These are phyloP conservation scores for Tulasnella sp. DNA, from an alignment of 768 basidiomycete species.

Conservation along the genomic window DNA sequence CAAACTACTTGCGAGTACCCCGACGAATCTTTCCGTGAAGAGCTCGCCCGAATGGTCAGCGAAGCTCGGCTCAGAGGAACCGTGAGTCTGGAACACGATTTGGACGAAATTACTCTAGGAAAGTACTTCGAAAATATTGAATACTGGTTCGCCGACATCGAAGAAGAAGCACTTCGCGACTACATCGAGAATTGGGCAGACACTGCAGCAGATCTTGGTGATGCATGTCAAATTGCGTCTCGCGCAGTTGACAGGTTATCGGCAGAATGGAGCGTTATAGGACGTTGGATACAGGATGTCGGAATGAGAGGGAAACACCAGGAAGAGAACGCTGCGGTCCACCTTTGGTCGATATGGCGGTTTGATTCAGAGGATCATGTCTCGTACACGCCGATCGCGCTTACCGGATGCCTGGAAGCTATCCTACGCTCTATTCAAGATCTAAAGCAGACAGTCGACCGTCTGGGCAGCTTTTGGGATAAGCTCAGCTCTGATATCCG, in stretches of 20 bases:
- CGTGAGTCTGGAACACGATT: not conserved
- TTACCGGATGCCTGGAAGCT: not conserved
- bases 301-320: not conserved
- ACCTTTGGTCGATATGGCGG: not conserved
- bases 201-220: not conserved
- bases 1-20: not conserved
- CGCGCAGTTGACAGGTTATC: slow-evolving; percentile 40
- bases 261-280: not conserved
- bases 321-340: not conserved
- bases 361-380: not conserved
- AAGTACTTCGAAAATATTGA: not conserved
- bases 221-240: not conserved
- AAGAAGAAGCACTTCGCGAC: not conserved
- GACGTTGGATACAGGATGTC: not conserved
- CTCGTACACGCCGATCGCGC: not conserved
- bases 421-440: not conserved
- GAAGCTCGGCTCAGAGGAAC: not conserved
- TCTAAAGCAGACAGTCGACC: not conserved
- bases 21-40: not conserved
- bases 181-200: not conserved
- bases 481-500: not conserved
- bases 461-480: not conserved
- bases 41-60: not conserved
- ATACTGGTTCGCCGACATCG: not conserved
- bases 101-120: not conserved